A percentile compares a stretch with the other conserved stretches of the same genome.
These are phyloP conservation scores for Rhodosporidiobolus sp. DNA, from an alignment of 768 basidiomycete species.

Conservation along the genomic window DNA sequence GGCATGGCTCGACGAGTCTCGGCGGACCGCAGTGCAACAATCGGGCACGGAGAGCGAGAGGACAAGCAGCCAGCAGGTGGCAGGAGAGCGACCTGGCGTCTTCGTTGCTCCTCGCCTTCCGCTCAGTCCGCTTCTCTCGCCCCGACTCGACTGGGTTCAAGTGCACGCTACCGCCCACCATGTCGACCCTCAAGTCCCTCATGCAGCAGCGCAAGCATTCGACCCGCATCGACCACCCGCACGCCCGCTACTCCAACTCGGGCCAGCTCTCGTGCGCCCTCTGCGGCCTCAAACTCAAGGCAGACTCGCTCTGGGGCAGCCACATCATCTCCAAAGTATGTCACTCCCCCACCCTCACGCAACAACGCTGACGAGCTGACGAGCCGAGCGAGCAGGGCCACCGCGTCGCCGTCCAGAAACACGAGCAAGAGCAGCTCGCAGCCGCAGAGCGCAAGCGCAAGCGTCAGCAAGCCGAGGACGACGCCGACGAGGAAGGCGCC, in stretches of 20 bases:
- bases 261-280: constrained; percentile 26
- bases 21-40: not conserved
- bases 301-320: constrained; percentile 16
- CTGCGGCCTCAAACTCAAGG: constrained; percentile 27
- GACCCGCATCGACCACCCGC: constrained; percentile 6
- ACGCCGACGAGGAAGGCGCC: not conserved
- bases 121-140: no score
- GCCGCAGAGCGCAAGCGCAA: constrained; percentile 1
- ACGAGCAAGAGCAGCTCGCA: constrained; percentile 1
- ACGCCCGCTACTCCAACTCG: constrained; percentile 13
- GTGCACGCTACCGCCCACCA: no score
- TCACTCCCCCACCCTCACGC: not conserved
- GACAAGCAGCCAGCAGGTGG: not conserved
- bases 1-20: not conserved
- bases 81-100: no score
- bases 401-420: constrained; percentile 28
- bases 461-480: no score
- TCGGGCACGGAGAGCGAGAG: no score
- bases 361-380: not conserved
- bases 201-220: constrained; percentile 21
- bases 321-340: constrained; percentile 35
- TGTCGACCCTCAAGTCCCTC: constrained; percentile 30
- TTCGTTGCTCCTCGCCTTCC: no score
- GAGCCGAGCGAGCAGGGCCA: constrained; percentile 10
- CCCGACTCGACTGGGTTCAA: not conserved